A percentile compares a stretch with the other conserved stretches of the same genome.
Conservation (phyloP, 148 eudicot species). For the Talinum fruticosum region DNA sequence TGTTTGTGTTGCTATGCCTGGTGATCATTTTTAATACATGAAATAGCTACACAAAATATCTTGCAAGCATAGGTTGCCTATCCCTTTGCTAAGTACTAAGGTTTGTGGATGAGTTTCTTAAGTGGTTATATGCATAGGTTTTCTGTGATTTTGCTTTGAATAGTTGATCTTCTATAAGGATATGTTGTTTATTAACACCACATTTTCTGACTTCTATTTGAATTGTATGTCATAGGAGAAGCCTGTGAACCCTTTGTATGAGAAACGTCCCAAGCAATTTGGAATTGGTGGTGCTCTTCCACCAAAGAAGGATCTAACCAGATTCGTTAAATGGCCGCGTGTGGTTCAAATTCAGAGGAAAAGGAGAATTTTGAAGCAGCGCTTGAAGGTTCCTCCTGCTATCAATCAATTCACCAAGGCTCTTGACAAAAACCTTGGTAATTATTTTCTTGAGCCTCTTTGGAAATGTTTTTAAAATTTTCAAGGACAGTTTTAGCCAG, state of each 20-base stretch:
- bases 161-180: too few species aligned
- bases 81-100: background rate
- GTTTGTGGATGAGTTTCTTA: background rate
- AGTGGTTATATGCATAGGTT: too few species aligned
- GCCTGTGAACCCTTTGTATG: constrained; percentile 50
- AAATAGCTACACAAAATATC: background rate
- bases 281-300: constrained; percentile 65
- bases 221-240: constrained; percentile 27
- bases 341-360: constrained; percentile 52
- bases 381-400: constrained; percentile 58
- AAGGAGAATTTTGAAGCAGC: constrained; percentile 47
- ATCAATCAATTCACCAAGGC: constrained; percentile 52
- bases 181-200: too few species aligned
- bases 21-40: background rate
- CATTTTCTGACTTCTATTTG: background rate
- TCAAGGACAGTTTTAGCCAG: background rate
- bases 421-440: constrained; percentile 54
- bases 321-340: constrained; percentile 55
- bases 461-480: background rate
- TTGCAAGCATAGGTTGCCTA: background rate
- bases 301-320: constrained; percentile 50
- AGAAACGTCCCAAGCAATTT: constrained; percentile 51
- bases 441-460: background rate
- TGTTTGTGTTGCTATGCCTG: background rate
- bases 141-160: too few species aligned